Evolutionary conservation across 345 rosid species (phyloP).

Genomic region (Lepidium didymum): DNA sequence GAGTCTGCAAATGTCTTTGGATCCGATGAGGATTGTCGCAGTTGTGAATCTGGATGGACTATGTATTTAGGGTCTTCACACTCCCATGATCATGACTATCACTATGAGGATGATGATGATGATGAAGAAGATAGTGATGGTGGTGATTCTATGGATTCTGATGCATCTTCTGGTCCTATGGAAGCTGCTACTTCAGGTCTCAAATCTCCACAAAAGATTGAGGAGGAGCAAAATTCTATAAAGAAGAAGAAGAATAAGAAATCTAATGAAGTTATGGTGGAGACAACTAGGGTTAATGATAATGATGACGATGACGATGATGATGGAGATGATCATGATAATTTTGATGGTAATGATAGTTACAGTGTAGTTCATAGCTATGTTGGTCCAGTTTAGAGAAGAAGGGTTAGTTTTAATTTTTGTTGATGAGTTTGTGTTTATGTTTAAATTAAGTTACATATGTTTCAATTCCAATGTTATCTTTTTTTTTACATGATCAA

Average conservation of each 20-base stretch:
- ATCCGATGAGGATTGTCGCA: constrained; percentile 32
- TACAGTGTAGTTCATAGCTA: constrained; percentile 28
- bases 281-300: constrained; percentile 17
- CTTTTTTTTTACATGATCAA: constrained; percentile 40
- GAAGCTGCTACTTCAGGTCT: constrained; percentile 19
- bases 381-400: constrained; percentile 18
- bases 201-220: constrained; percentile 4
- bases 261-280: constrained; percentile 19
- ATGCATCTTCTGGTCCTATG: constrained; percentile 68
- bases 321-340: background rate
- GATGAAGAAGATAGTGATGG: constrained; percentile 17
- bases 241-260: constrained; percentile 11
- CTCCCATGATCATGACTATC: constrained; percentile 17
- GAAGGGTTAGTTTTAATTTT: constrained; percentile 24
- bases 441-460: constrained; percentile 24
- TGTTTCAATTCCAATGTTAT: constrained; percentile 41
- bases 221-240: constrained; percentile 9
- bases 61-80: constrained; percentile 44
- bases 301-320: background rate
- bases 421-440: constrained; percentile 25
- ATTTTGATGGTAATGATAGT: constrained; percentile 23
- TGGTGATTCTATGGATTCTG: constrained; percentile 68
- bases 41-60: constrained; percentile 67
- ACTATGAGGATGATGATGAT: constrained; percentile 11
- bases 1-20: constrained; percentile 36